Evolutionary conservation across 768 basidiomycete species (phyloP).

Genomic region (Phylloporus sp.): DNA sequence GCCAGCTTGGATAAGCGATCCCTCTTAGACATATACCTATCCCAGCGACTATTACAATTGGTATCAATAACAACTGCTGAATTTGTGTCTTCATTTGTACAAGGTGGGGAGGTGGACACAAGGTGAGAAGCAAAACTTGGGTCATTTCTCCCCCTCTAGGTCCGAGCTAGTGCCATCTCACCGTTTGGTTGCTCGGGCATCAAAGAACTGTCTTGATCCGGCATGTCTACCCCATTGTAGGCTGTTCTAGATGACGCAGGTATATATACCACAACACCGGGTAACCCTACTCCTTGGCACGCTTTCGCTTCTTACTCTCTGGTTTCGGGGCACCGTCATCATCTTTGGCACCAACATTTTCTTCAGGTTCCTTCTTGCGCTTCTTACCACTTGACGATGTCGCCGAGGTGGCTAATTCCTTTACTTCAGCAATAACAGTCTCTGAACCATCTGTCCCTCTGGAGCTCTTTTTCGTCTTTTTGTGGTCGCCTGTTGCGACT

Average conservation of each 20-base stretch:
- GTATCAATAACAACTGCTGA: neutral
- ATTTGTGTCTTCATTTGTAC: neutral
- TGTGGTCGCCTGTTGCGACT: slow-evolving; percentile 8
- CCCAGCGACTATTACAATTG: too few species aligned
- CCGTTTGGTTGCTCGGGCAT: neutral
- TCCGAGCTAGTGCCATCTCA: neutral
- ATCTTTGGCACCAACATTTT: slow-evolving; percentile 7
- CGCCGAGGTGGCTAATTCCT: slow-evolving; percentile 7
- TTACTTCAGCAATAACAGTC: slow-evolving; percentile 7
- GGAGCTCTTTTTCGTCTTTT: slow-evolving; percentile 26
- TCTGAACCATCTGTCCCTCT: slow-evolving; percentile 10
- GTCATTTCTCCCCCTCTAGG: neutral
- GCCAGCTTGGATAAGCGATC: slow-evolving; percentile 3
- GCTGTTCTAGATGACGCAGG: neutral
- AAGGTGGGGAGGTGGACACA: neutral
- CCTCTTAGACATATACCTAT: too few species aligned
- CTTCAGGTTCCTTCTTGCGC: slow-evolving; percentile 22
- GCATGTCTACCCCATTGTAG: neutral
- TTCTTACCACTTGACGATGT: slow-evolving; percentile 23
- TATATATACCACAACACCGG: neutral
- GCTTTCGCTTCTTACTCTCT: slow-evolving; percentile 29
- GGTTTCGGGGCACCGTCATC: slow-evolving; percentile 9
- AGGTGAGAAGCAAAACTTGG: neutral
- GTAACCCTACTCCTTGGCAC: slow-evolving; percentile 1
- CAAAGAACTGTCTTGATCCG: neutral